phyloP scores from a whole-genome alignment of 2,329 filamentous ascomycete species.

The Fusarium bulbicola region DNA sequence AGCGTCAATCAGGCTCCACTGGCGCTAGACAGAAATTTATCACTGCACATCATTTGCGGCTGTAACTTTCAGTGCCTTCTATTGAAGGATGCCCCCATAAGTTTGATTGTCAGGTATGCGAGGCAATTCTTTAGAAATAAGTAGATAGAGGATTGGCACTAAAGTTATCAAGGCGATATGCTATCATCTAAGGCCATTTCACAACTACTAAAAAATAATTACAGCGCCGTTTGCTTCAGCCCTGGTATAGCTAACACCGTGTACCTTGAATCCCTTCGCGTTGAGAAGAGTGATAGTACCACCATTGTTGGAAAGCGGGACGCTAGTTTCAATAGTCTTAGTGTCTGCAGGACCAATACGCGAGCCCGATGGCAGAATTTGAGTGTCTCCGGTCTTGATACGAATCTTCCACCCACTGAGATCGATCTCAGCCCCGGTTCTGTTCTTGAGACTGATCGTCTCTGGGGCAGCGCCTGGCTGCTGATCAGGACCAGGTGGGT shows the following conservation, averaged over 20 bases:
- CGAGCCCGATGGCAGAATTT: background rate
- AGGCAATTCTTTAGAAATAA: rapidly evolving
- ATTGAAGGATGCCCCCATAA: rapidly evolving
- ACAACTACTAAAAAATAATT: background rate
- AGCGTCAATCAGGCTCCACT: background rate
- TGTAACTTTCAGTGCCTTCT: background rate
- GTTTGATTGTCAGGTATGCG: rapidly evolving
- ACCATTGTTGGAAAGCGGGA: background rate
- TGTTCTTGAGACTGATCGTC: background rate
- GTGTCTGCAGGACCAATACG: background rate
- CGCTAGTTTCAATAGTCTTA: background rate
- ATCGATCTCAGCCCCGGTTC: background rate
- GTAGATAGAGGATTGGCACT: too few species aligned
- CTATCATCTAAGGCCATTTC: rapidly evolving
- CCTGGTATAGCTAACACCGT: background rate
- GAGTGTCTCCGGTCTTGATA: background rate
- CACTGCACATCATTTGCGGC: rapidly evolving
- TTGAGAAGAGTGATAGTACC: background rate
- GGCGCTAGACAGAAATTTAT: background rate
- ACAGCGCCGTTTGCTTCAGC: background rate
- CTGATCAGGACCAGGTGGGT: background rate
- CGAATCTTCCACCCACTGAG: background rate
- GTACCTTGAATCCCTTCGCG: background rate
- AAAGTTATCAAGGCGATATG: rapidly evolving
- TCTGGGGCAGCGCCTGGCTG: background rate